Evolutionary conservation across 768 basidiomycete species (phyloP).

Genomic region (Lactarius quietus): DNA sequence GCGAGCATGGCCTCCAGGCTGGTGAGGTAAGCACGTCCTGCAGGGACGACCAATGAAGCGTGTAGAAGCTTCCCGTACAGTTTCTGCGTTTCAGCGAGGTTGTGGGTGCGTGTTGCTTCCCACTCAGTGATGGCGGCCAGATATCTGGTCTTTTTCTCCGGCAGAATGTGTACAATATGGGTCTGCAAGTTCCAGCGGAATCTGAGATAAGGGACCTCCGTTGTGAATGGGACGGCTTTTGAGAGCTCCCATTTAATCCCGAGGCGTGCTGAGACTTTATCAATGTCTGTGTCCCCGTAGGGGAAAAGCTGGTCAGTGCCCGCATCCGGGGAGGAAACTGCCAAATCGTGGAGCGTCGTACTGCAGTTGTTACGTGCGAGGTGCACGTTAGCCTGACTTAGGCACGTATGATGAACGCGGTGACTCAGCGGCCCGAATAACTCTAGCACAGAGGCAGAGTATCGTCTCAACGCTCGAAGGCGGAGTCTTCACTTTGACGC

Average conservation of each 20-base stretch:
- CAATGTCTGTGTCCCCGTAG: background rate
- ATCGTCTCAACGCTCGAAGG: no score
- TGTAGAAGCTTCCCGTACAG: no score
- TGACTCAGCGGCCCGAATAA: no score
- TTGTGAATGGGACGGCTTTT: background rate
- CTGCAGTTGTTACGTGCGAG: no score
- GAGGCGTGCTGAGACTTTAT: background rate
- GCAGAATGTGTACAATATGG: background rate
- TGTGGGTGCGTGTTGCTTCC: no score
- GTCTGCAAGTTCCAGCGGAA: background rate
- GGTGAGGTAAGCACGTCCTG: no score
- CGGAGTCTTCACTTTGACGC: no score
- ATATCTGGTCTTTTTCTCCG: background rate
- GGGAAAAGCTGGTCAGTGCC: background rate
- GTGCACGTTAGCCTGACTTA: no score
- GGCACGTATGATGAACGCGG: no score
- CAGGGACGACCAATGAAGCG: no score
- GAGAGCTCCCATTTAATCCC: background rate
- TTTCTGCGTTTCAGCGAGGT: constrained; percentile 9
- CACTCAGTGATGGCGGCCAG: constrained; percentile 32
- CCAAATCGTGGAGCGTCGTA: background rate
- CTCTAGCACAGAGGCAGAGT: no score
- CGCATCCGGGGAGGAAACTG: background rate
- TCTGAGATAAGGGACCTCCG: background rate
- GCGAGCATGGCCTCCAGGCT: no score